Evolutionary conservation across 2,329 filamentous ascomycete species (phyloP), one percentile per base, ranked within the genome.

Genomic region (Moelleriella libera): DNA sequence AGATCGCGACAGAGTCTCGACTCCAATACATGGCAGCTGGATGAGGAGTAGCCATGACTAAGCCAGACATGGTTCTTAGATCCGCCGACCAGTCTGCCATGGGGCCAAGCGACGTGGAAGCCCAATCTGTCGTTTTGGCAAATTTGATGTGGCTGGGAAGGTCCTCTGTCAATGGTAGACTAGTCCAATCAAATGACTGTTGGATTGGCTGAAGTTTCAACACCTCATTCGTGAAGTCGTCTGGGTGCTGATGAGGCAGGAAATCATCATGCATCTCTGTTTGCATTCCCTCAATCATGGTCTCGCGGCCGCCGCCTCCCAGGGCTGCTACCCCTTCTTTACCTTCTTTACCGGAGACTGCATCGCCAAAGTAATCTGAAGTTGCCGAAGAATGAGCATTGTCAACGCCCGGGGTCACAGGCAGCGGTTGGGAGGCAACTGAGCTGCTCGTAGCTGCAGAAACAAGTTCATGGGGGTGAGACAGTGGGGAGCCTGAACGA

Each of bases 11-110:
- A 41, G 77, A 69, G 10, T 88, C 80, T 2, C 72, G 69, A 0
- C 85, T 85, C 85, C 86, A 90, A 60, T 89, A 90, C 71, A 88
- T 78, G 6, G 83, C 82, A 5, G 81, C 78, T 1, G 83, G 82
- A 57, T 88, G 80, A 9, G 84, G 84, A 49, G 78, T 83, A 11
- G 77, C 82, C 84, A 92, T 88, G 54, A 94, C 79, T 42, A 90
- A 65, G 60, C 89, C 90, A 45, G 84, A 82, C 80, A 89, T 86
- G 52, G 80, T 77, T 47, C 87, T 75, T 45, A 92, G 65, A 55
- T 88, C 83, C 31, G 76, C 66, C 1, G 75, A 68, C 85, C 86
- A 94, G 44, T 71, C 66, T 52, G 85, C 82, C 21, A 92, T 87
- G 0, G 85, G 83, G 0, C 87, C 86, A 1, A 92, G 68, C 4